Evolutionary conservation across 768 basidiomycete species (phyloP).

Genomic region (Dacryopinax primogenitus): DNA sequence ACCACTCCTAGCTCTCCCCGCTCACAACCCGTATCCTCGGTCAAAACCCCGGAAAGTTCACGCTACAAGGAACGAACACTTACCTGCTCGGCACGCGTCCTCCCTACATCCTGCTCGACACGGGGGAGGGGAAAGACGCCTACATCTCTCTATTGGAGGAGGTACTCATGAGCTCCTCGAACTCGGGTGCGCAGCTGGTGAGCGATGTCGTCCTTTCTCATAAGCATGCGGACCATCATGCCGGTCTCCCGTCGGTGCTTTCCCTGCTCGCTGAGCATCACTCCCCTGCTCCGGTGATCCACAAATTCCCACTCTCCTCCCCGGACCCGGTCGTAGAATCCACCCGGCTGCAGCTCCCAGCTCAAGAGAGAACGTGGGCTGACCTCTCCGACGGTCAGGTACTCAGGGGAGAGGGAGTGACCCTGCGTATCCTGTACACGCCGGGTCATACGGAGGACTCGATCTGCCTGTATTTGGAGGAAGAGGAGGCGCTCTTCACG

Average conservation of each 20-base stretch:
- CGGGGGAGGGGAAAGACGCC: slow-evolving; percentile 56
- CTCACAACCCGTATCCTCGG: not conserved
- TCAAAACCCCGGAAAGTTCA: slow-evolving; percentile 81
- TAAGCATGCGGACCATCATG: slow-evolving; percentile 76
- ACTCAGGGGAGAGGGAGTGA: slow-evolving; percentile 26
- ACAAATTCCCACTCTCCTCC: slow-evolving; percentile 45
- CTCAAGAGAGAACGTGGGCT: too few relatives aligned
- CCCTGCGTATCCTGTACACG: slow-evolving; percentile 59
- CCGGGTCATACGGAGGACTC: slow-evolving; percentile 90
- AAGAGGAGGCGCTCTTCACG: slow-evolving; percentile 69
- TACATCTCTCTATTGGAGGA: slow-evolving; percentile 57
- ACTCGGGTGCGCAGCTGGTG: slow-evolving; percentile 35
- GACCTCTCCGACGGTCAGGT: slow-evolving; percentile 45
- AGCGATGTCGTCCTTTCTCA: slow-evolving; percentile 90
- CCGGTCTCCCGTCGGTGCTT: slow-evolving; percentile 62
- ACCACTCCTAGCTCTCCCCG: not conserved
- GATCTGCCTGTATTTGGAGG: slow-evolving; percentile 54
- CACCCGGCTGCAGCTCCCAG: too few relatives aligned
- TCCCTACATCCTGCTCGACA: slow-evolving; percentile 71
- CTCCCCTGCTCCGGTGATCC: slow-evolving; percentile 48
- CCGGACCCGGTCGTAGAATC: not conserved
- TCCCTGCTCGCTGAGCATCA: slow-evolving; percentile 43
- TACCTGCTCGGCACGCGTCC: slow-evolving; percentile 61
- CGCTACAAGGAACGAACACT: slow-evolving; percentile 85
- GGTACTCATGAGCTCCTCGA: slow-evolving; percentile 38